A percentile compares a stretch with the other conserved stretches of the same genome.
Evolutionary conservation across 2,329 filamentous ascomycete species (phyloP).

Genomic region (Waltergamsia citrina): DNA sequence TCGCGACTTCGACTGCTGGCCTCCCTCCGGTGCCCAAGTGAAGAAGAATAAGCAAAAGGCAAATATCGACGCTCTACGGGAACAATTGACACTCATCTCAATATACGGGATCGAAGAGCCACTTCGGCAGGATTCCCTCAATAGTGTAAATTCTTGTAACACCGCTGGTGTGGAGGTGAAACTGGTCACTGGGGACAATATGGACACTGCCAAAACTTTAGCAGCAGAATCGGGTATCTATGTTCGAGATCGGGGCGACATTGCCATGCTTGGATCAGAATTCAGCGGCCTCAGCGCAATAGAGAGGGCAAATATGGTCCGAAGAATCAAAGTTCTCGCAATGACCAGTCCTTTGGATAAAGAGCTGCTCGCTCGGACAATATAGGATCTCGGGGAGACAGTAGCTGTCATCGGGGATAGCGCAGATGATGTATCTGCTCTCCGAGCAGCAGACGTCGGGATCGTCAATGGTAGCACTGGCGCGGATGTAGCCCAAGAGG

Average conservation of each 20-base stretch:
- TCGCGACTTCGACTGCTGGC: no score
- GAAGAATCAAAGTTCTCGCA: constrained; percentile 52
- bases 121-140: no score
- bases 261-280: constrained; percentile 60
- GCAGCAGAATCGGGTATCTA: constrained; percentile 26
- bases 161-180: no score
- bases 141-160: no score
- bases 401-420: constrained; percentile 52
- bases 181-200: no score
- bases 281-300: constrained; percentile 52
- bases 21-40: no score
- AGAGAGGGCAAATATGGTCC: constrained; percentile 49
- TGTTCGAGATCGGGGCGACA: constrained; percentile 38
- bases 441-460: constrained; percentile 52
- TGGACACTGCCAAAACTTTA: no score
- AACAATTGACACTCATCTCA: no score
- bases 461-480: constrained; percentile 54
- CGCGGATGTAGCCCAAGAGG: constrained; percentile 54
- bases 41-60: no score
- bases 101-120: no score
- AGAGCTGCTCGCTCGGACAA: constrained; percentile 48
- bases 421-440: constrained; percentile 50
- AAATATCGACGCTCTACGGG: no score
- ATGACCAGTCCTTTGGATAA: constrained; percentile 60
- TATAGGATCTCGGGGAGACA: constrained; percentile 53